Percentiles rank a stretch among this genome's conserved stretches.
These are phyloP conservation scores for Porpolomopsis calyptriformis DNA, from an alignment of 768 basidiomycete genomes.

Conservation along the genomic window DNA sequence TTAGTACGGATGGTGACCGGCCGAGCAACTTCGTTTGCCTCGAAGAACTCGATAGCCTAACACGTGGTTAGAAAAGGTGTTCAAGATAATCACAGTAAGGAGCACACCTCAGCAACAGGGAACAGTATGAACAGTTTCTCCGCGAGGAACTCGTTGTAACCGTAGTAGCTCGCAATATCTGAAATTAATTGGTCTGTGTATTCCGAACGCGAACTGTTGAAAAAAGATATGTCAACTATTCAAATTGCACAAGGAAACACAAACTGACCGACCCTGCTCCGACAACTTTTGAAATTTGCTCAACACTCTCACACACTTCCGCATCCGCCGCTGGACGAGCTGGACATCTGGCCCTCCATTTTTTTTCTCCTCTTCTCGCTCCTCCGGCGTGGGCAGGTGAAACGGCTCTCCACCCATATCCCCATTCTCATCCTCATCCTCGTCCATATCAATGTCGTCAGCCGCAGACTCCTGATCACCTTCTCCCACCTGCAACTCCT, in stretches of 20 bases:
- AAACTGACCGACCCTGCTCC: slow-evolving; percentile 53
- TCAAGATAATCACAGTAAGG: slow-evolving; percentile 4
- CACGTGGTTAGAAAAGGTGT: slow-evolving; percentile 3
- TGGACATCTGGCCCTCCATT: slow-evolving; percentile 63
- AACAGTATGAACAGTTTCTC: slow-evolving; percentile 94
- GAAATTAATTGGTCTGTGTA: slow-evolving; percentile 79
- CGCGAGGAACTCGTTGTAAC: slow-evolving; percentile 90
- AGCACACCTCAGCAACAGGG: slow-evolving; percentile 74
- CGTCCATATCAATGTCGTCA: slow-evolving; percentile 37
- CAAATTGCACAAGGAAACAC: slow-evolving; percentile 7
- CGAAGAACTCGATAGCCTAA: slow-evolving; percentile 96
- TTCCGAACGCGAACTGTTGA: slow-evolving; percentile 79
- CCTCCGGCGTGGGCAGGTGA: slow-evolving; percentile 58
- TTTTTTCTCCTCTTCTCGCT: slow-evolving; percentile 63
- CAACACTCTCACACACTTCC: slow-evolving; percentile 62
- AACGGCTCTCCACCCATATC: slow-evolving; percentile 40
- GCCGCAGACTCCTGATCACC: slow-evolving; percentile 39
- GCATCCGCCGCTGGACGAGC: slow-evolving; percentile 69
- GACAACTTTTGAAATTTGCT: slow-evolving; percentile 61
- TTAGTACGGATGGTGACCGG: slow-evolving; percentile 98
- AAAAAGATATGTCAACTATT: slow-evolving; percentile 3
- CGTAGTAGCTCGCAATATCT: slow-evolving; percentile 93
- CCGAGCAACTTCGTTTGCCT: slow-evolving; percentile 89
- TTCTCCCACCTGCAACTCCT: slow-evolving; percentile 48
- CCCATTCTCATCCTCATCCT: slow-evolving; percentile 29